Conservation (phyloP, 768 basidiomycete species). For the Panus rudis region DNA sequence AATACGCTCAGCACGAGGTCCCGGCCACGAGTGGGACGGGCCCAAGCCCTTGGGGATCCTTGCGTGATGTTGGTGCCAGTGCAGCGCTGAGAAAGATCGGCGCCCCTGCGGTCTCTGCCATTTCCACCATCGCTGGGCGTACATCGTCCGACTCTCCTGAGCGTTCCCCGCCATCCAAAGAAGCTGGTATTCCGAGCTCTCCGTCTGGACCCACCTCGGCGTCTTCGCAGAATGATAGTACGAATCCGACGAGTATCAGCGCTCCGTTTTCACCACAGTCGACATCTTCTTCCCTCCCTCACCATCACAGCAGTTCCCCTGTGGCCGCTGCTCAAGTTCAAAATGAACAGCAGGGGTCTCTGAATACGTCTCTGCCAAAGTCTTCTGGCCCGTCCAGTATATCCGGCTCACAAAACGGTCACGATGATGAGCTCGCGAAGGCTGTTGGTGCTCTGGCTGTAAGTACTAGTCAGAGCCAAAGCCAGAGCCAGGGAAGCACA, state of each 20-base stretch:
- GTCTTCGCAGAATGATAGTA: constrained; percentile 11
- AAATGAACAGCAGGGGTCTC: constrained; percentile 10
- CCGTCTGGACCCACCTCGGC: constrained; percentile 7
- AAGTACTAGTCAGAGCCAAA: constrained; percentile 32
- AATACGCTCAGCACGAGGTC: background rate
- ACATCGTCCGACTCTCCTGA: constrained; percentile 18
- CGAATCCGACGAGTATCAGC: constrained; percentile 11
- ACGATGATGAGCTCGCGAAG: constrained; percentile 29
- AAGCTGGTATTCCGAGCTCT: constrained; percentile 9
- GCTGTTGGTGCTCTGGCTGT: constrained; percentile 39
- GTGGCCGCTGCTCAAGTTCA: background rate
- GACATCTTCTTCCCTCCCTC: constrained; percentile 17
- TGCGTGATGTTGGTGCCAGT: constrained; percentile 20
- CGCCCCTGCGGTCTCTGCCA: constrained; percentile 11
- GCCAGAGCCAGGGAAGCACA: constrained; percentile 33
- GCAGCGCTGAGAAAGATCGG: constrained; percentile 23
- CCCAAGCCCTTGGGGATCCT: constrained; percentile 18
- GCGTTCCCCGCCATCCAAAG: constrained; percentile 19
- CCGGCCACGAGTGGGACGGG: background rate
- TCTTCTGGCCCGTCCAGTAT: constrained; percentile 35
- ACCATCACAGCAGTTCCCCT: constrained; percentile 23
- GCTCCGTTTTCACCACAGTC: constrained; percentile 24
- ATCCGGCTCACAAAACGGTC: constrained; percentile 30
- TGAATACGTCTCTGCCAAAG: constrained; percentile 23
- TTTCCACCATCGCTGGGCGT: constrained; percentile 15